phyloP scores from a whole-genome alignment of 139 green algal species.

The Chlamydomonas urium region DNA sequence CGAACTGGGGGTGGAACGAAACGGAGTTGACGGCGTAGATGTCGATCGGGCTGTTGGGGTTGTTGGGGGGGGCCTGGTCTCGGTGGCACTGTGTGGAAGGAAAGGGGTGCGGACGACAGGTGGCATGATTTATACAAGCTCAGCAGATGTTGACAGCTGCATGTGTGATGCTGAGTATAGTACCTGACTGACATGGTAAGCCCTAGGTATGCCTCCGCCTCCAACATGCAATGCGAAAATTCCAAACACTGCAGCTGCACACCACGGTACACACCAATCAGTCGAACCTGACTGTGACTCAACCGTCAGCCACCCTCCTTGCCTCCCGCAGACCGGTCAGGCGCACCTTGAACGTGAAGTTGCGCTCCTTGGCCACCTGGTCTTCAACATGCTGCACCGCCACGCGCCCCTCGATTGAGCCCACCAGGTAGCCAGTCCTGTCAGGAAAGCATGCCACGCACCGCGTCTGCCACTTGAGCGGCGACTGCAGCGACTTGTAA shows the following conservation, averaged over 20 bases:
- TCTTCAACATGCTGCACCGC: constrained; percentile 97
- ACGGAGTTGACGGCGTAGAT: constrained; percentile 96
- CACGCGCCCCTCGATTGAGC: constrained; percentile 88
- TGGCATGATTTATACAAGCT: not conserved
- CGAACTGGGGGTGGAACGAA: constrained; percentile 81
- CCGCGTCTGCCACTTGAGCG: constrained; percentile 96
- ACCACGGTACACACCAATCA: no score
- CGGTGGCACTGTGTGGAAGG: constrained; percentile 79
- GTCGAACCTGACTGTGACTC: no score
- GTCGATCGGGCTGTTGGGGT: constrained; percentile 43
- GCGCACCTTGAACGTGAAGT: constrained; percentile 95
- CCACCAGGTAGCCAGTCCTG: constrained; percentile 86
- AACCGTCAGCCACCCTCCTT: no score
- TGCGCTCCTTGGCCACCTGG: constrained; percentile 58
- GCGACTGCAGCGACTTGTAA: constrained; percentile 84
- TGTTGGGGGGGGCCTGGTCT: no score
- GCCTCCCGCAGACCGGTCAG: no score
- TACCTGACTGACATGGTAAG: no score
- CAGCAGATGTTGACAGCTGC: no score
- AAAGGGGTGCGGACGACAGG: not conserved
- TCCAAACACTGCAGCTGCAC: no score
- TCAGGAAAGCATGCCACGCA: constrained; percentile 86
- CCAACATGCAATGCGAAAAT: no score
- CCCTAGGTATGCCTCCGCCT: no score
- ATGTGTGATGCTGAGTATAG: no score